These are phyloP conservation scores for Lobosporangium transversale DNA, from an alignment of 192 early-diverging fungal species.

Conservation along the genomic window DNA sequence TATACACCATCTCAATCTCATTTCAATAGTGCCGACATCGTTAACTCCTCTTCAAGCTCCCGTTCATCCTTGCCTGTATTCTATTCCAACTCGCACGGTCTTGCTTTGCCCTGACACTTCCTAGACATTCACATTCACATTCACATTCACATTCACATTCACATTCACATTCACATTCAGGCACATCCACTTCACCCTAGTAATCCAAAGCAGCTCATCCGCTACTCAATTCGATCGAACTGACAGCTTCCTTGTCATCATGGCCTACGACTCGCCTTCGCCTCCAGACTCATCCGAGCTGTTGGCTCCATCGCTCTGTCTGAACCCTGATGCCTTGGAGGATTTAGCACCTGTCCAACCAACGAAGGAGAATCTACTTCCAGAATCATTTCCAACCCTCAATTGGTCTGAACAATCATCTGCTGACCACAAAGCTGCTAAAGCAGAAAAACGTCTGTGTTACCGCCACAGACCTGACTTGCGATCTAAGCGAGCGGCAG, in stretches of 20 bases:
- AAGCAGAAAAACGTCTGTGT: conserved; percentile 54
- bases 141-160: not conserved
- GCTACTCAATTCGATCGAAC: not conserved
- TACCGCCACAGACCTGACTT: conserved; percentile 71
- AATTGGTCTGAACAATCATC: conserved; percentile 48
- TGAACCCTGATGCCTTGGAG: conserved; percentile 48
- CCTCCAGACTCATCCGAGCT: conserved; percentile 44
- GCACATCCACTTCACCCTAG: not conserved
- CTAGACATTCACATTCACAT: not conserved
- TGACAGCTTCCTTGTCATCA: not conserved
- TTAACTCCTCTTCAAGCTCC: too few relatives aligned
- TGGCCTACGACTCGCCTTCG: conserved; percentile 52
- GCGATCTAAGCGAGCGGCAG: conserved; percentile 57
- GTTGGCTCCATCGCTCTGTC: conserved; percentile 47
- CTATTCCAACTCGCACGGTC: not conserved
- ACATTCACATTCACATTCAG: not conserved
- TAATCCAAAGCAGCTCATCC: too few relatives aligned
- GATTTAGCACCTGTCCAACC: conserved; percentile 50
- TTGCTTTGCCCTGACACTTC: not conserved
- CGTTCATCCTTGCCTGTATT: not conserved
- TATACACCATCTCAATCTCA: too few relatives aligned
- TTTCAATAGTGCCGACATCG: too few relatives aligned
- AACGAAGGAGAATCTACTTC: conserved; percentile 26
- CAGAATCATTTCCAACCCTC: conserved; percentile 33
- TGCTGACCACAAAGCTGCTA: conserved; percentile 38